A percentile compares a stretch with the other conserved stretches of the same genome.
phyloP scores from a whole-genome alignment of 306 rosid genomes.

The Ormosia emarginata region DNA sequence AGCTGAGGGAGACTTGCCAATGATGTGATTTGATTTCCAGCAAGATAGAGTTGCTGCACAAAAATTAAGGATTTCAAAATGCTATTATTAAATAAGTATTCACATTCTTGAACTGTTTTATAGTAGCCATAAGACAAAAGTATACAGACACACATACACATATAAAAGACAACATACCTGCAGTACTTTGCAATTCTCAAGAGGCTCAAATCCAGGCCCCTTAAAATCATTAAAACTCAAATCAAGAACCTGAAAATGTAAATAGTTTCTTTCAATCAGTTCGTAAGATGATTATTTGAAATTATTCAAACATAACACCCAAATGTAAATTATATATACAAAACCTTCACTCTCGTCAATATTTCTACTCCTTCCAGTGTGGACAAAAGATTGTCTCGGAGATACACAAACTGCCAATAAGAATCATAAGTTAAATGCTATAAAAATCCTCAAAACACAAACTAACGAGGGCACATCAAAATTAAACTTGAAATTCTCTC shows the following conservation, averaged over 20 bases:
- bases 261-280: constrained; percentile 22
- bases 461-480: constrained; percentile 1
- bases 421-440: constrained; percentile 23
- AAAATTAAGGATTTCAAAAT: constrained; percentile 23
- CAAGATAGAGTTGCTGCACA: constrained; percentile 90
- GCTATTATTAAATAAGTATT: not conserved
- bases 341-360: constrained; percentile 91
- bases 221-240: constrained; percentile 96
- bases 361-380: constrained; percentile 92
- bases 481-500: constrained; percentile 13
- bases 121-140: constrained; percentile 12
- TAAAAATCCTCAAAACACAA: constrained; percentile 7
- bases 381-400: constrained; percentile 92
- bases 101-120: not conserved
- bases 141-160: not conserved
- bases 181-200: constrained; percentile 82
- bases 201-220: constrained; percentile 99
- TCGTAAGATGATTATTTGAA: constrained; percentile 18
- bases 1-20: constrained; percentile 94
- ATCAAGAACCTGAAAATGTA: constrained; percentile 82
- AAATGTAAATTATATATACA: constrained; percentile 2
- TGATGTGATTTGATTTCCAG: constrained; percentile 98
- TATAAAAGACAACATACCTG: constrained; percentile 54
- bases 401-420: constrained; percentile 83
- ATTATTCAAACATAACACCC: constrained; percentile 9